These are phyloP conservation scores for Cryomyces antarcticus DNA, from an alignment of 495 filamentous ascomycete species.

Conservation along the genomic window DNA sequence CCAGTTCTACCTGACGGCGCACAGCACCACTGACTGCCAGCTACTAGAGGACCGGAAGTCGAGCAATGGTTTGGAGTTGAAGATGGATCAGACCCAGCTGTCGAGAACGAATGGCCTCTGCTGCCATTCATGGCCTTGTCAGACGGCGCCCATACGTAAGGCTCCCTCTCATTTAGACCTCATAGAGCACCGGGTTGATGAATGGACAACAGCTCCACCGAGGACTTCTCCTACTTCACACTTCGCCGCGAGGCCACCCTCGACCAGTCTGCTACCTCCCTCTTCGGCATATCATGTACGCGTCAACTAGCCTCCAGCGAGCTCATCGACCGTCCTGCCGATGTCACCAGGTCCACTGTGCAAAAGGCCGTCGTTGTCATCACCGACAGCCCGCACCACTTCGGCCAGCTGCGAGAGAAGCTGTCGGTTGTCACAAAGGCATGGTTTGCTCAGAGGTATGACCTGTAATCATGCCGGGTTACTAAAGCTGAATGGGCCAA, in stretches of 20 bases:
- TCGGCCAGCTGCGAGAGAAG: conserved; percentile 45
- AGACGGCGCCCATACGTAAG: conserved; percentile 81
- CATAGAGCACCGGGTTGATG: background rate
- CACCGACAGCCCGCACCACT: conserved; percentile 53
- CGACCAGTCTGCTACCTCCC: conserved; percentile 44
- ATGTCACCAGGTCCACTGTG: conserved; percentile 87
- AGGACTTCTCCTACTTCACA: conserved; percentile 98
- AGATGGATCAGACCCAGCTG: conserved; percentile 59
- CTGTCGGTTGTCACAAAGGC: conserved; percentile 76
- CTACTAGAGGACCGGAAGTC: conserved; percentile 68
- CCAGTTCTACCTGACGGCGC: background rate
- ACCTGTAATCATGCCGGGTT: too few relatives aligned
- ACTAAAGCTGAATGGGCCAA: conserved; percentile 10
- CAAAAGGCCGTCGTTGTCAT: conserved; percentile 98
- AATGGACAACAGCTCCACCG: conserved; percentile 37
- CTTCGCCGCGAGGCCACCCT: conserved; percentile 47
- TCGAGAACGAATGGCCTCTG: conserved; percentile 76
- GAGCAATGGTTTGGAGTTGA: conserved; percentile 73
- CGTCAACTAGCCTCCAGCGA: conserved; percentile 68
- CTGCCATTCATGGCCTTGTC: conserved; percentile 96
- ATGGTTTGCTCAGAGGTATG: conserved; percentile 87
- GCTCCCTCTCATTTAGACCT: conserved; percentile 11
- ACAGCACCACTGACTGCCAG: background rate
- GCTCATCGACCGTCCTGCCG: conserved; percentile 55
- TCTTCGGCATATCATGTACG: conserved; percentile 93